A percentile compares a stretch with the other conserved stretches of the same genome.
phyloP scores from a whole-genome alignment of 2,329 filamentous ascomycete genomes.

The Xylariaceae sp. region DNA sequence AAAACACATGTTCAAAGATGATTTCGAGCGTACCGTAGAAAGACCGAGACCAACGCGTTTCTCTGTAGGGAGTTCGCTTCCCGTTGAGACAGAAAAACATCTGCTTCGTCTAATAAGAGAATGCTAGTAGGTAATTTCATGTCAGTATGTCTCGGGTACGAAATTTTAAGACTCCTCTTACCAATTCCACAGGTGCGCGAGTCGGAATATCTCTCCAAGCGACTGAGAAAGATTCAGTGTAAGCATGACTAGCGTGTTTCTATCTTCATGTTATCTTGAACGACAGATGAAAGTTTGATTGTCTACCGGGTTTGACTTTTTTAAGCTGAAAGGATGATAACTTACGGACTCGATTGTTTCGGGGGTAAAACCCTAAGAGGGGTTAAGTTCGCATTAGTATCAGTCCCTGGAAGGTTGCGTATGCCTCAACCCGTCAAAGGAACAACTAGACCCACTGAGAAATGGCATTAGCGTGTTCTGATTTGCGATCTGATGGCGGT shows the following conservation, averaged over 20 bases:
- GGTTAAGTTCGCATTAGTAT: neutral
- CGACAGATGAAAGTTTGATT: too few relatives aligned
- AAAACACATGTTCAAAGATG: neutral
- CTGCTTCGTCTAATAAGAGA: slow-evolving; percentile 6
- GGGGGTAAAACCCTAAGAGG: slow-evolving; percentile 2
- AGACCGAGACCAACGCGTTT: slow-evolving; percentile 5
- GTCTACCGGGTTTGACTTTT: too few relatives aligned
- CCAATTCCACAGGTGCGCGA: slow-evolving; percentile 11
- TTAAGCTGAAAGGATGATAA: too few relatives aligned
- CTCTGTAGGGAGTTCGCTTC: slow-evolving; percentile 1
- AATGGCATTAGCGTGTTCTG: too few relatives aligned
- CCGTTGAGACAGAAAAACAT: slow-evolving; percentile 2
- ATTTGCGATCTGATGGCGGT: too few relatives aligned
- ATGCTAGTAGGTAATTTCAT: neutral
- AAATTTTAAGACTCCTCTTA: neutral
- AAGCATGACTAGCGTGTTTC: too few relatives aligned
- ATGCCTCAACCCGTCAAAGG: too few relatives aligned
- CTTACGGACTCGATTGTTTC: slow-evolving; percentile 2
- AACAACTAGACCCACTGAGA: too few relatives aligned
- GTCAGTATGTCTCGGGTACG: neutral
- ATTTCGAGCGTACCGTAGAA: neutral
- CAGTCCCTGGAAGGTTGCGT: too few relatives aligned
- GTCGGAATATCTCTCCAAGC: slow-evolving; percentile 5
- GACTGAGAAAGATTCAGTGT: too few relatives aligned
- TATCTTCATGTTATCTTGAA: too few relatives aligned